Percentiles rank a stretch among this genome's conserved stretches.
These are phyloP conservation scores for Debaryomyces coudertii DNA, from an alignment of 1,139 yeast species.

Conservation along the genomic window DNA sequence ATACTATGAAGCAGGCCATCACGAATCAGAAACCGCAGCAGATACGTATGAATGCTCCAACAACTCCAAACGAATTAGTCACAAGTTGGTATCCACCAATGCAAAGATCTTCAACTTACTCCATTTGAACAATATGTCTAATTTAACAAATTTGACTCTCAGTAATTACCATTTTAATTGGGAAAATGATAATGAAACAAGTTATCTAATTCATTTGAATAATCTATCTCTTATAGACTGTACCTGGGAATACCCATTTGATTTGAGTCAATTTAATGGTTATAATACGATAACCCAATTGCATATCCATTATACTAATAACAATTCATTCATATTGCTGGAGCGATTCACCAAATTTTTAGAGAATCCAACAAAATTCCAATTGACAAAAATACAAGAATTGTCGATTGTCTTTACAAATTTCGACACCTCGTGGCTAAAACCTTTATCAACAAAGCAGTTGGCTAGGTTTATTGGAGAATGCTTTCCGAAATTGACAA, in stretches of 20 bases:
- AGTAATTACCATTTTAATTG: constrained; percentile 39
- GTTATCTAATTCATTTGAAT: background rate
- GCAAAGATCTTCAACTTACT: constrained; percentile 36
- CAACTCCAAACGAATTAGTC: constrained; percentile 24
- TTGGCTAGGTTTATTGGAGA: constrained; percentile 21
- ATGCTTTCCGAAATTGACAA: constrained; percentile 25
- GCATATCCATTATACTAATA: constrained; percentile 29
- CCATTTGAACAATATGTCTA: constrained; percentile 32
- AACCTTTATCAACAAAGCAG: constrained; percentile 18
- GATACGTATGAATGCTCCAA: constrained; percentile 14
- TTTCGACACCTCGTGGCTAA: constrained; percentile 16
- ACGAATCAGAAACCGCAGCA: constrained; percentile 20
- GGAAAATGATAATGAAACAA: constrained; percentile 26
- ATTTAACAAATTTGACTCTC: constrained; percentile 26
- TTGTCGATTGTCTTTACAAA: constrained; percentile 22
- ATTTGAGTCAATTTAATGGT: constrained; percentile 35
- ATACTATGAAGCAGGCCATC: constrained; percentile 29
- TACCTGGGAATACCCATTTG: constrained; percentile 51
- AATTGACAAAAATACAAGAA: constrained; percentile 16
- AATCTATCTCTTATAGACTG: constrained; percentile 34
- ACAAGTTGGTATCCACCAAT: constrained; percentile 13
- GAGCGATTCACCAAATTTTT: constrained; percentile 39
- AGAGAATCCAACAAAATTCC: constrained; percentile 3
- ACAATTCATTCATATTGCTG: constrained; percentile 38
- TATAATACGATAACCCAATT: constrained; percentile 26